A percentile compares a stretch with the other conserved stretches of the same genome.
Conservation (phyloP, 2,329 filamentous ascomycete genomes). For the Rhynchosporium secalis region DNA sequence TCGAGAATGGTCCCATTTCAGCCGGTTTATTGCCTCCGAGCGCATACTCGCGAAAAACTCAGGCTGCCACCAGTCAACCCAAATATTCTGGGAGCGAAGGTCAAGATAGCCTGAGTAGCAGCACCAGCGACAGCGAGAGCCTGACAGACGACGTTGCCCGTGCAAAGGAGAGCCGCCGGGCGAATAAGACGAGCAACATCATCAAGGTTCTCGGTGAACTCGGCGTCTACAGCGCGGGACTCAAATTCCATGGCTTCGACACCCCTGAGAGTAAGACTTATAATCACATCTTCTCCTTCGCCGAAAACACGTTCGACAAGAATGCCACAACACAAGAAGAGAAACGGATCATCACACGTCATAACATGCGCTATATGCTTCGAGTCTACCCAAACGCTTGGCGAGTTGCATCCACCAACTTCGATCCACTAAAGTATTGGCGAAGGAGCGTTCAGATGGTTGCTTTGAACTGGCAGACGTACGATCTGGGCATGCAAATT, state of each 20-base stretch:
- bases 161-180: constrained; percentile 56
- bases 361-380: constrained; percentile 91
- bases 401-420: constrained; percentile 86
- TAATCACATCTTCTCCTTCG: constrained; percentile 96
- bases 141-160: constrained; percentile 54
- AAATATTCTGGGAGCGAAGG: constrained; percentile 35
- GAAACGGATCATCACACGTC: constrained; percentile 77
- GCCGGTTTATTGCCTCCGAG: constrained; percentile 55
- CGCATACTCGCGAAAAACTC: constrained; percentile 40
- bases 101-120: constrained; percentile 56
- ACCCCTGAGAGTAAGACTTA: constrained; percentile 76
- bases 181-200: constrained; percentile 77
- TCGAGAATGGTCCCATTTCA: constrained; percentile 58
- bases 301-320: constrained; percentile 82
- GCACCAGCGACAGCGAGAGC: constrained; percentile 79
- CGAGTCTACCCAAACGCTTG: constrained; percentile 87
- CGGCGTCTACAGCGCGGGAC: constrained; percentile 70
- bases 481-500: constrained; percentile 91
- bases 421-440: constrained; percentile 93
- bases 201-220: constrained; percentile 79
- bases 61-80: constrained; percentile 27
- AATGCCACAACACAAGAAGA: constrained; percentile 73
- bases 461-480: constrained; percentile 97
- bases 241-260: constrained; percentile 84
- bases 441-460: constrained; percentile 96